Base-by-base conservation (phyloP, 257 asterid genomes). In the Verbena officinalis region DNA sequence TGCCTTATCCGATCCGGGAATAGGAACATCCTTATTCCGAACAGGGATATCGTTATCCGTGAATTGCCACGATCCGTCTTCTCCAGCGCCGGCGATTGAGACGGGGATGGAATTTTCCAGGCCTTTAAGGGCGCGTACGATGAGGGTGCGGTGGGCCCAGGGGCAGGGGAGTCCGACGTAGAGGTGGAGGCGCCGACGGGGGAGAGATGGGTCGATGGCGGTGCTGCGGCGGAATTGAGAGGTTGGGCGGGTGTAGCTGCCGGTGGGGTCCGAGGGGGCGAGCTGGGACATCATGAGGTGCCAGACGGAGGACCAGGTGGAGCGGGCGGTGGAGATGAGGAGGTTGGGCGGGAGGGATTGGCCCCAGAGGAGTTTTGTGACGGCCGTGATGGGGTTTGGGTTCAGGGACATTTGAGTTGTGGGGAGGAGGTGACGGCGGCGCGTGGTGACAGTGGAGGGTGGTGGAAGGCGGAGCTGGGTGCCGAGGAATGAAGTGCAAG, bases 251-350 rank as follows among this genome's bases (percentile, higher is more conserved):
- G 81, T 69, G 84, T 93, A 90, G 62, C 78, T 45, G 55, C 97
- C 97, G 69, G 81, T 20, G 67, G 94, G 61, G 74, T 87, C 95
- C 59, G 99, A 86, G 5, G 99, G 99, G 52, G 95, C 97, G 81
- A 93, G 89, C 78, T 93, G 99, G 75, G 95, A 87, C 99, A 93
- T 93, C 95, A 93, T 85, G 74, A 93, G 83, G 38, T 86, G 95
- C 99, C 99, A 93, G 56, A 77, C 78, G 75, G 92, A 39, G 73
- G 90, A 86, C 99, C 99, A 93, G 74, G 96, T 66, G 71, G 88
- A 61, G 65, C 96, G 97, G 77, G 93, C 99, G 83, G 95, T 76
- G 86, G 99, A 84, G 84, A 93, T 80, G 80, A 90, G 90, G 70
- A 86, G 83, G 64, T 83, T 82, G 40, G 99, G 99, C 0, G 99